Conservation (phyloP, 2,329 filamentous ascomycete species). For the Penicillium sp. region DNA sequence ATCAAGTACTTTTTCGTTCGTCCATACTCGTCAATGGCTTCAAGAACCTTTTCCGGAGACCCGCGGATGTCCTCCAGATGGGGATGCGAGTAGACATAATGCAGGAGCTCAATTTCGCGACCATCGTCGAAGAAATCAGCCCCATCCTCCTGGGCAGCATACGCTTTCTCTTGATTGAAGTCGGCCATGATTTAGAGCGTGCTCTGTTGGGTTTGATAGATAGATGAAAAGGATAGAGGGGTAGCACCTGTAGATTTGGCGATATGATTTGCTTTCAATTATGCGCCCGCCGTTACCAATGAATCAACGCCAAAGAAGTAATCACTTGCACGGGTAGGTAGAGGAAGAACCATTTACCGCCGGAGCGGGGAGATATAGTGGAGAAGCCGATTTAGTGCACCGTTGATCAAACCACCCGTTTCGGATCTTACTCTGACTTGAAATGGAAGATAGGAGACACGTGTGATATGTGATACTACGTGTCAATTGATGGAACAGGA, state of each 20-base stretch:
- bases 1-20: constrained; percentile 64
- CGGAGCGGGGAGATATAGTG: not conserved
- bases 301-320: too few species aligned
- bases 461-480: not conserved
- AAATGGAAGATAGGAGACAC: not conserved
- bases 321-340: too few species aligned
- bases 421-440: not conserved
- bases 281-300: too few species aligned
- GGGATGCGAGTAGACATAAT: constrained; percentile 65
- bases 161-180: not conserved
- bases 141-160: not conserved
- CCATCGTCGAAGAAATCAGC: constrained; percentile 40
- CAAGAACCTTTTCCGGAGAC: constrained; percentile 65
- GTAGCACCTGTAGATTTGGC: too few species aligned
- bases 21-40: constrained; percentile 70
- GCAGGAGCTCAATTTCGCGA: constrained; percentile 72
- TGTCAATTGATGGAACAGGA: not conserved
- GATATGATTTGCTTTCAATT: too few species aligned
- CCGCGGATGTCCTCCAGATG: constrained; percentile 64
- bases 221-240: not conserved
- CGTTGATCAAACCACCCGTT: not conserved
- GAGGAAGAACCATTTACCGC: too few species aligned
- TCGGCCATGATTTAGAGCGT: not conserved
- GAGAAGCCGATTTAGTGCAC: not conserved
- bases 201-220: not conserved